These are phyloP conservation scores for Fusarium concolor DNA, from an alignment of 2,329 filamentous ascomycete species.

Conservation along the genomic window DNA sequence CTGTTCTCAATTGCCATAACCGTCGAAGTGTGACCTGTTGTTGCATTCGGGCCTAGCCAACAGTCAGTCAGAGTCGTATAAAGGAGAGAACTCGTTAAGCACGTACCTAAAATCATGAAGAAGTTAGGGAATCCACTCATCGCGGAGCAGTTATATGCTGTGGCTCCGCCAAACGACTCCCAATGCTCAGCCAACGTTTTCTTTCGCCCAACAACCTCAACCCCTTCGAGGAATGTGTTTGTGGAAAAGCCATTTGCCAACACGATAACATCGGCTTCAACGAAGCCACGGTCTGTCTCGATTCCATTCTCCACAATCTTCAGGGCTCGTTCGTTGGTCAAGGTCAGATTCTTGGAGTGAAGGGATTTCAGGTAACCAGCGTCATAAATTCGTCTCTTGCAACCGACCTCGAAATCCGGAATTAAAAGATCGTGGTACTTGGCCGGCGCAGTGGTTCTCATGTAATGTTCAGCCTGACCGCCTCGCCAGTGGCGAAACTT, in stretches of 20 bases:
- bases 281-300: not conserved
- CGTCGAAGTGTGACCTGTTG: conserved; percentile 1
- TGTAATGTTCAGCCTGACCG: not conserved
- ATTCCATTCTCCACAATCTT: not conserved
- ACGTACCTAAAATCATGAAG: not conserved
- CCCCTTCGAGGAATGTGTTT: not conserved
- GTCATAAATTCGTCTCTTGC: not conserved
- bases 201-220: not conserved
- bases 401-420: not conserved
- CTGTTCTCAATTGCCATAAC: conserved; percentile 6
- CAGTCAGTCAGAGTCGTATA: not conserved
- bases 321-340: not conserved
- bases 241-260: not conserved
- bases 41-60: not conserved
- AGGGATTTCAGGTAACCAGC: not conserved
- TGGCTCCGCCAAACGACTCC: not conserved
- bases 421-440: conserved; percentile 4
- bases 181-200: not conserved
- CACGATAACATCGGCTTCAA: not conserved
- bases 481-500: not conserved
- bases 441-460: not conserved
- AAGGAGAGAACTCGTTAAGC: fast-evolving
- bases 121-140: not conserved
- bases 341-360: not conserved
- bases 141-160: not conserved